phyloP scores from a whole-genome alignment of 768 basidiomycete species.

The Amanita exitialis region DNA sequence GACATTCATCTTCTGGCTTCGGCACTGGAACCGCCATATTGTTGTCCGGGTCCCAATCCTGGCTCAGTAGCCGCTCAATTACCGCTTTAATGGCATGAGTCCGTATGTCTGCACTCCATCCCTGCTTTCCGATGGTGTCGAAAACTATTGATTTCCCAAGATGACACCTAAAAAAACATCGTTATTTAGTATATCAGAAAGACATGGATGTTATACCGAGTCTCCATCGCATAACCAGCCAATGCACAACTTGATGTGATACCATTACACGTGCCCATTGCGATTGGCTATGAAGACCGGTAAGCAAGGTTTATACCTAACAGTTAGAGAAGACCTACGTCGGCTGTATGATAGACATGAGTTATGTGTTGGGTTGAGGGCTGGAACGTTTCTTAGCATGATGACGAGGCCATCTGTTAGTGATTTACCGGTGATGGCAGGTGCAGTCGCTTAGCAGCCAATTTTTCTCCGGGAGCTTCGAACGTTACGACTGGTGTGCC shows the following conservation, averaged over 20 bases:
- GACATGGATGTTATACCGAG: constrained; percentile 24
- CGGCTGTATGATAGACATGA: constrained; percentile 88
- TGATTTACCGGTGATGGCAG: constrained; percentile 73
- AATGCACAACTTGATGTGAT: constrained; percentile 40
- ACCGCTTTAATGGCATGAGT: constrained; percentile 65
- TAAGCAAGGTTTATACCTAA: background rate
- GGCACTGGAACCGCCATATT: constrained; percentile 33
- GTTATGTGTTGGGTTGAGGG: constrained; percentile 69
- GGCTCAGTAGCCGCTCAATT: constrained; percentile 40
- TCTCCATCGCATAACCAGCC: constrained; percentile 78
- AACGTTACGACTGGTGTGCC: constrained; percentile 90
- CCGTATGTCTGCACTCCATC: constrained; percentile 70
- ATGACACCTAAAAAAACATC: constrained; percentile 54
- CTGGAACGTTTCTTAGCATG: constrained; percentile 21
- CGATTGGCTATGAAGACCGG: constrained; percentile 52
- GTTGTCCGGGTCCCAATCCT: constrained; percentile 25
- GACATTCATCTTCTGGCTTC: constrained; percentile 52
- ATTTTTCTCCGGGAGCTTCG: constrained; percentile 70
- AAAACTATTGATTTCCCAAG: constrained; percentile 74
- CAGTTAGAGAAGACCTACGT: constrained; percentile 27
- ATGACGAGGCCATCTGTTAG: background rate
- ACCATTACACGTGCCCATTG: constrained; percentile 78
- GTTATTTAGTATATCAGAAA: background rate
- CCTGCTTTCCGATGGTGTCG: constrained; percentile 74
- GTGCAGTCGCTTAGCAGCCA: constrained; percentile 70